Conservation (phyloP, 75 land plant genomes). For the Chamaecyparis obtusa region DNA sequence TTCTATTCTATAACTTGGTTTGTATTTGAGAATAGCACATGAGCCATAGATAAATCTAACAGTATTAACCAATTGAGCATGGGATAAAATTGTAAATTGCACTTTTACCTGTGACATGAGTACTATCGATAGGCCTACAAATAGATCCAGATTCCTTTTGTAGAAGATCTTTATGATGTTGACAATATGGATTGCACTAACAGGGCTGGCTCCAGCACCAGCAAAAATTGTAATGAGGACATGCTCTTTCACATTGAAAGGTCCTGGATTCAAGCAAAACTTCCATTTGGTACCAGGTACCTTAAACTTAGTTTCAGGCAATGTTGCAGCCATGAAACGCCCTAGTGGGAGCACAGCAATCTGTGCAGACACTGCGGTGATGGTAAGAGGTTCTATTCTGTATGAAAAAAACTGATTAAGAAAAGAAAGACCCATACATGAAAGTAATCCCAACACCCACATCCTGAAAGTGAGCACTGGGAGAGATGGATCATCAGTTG, state of each 20-base stretch:
- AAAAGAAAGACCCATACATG: constrained; percentile 43
- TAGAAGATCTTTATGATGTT: constrained; percentile 61
- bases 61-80: neutral
- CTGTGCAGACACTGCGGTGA: constrained; percentile 33
- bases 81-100: neutral
- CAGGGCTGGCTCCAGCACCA: constrained; percentile 52
- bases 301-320: constrained; percentile 27
- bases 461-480: constrained; percentile 42
- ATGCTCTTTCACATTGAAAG: constrained; percentile 70
- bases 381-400: constrained; percentile 40
- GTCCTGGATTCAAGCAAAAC: constrained; percentile 60
- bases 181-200: constrained; percentile 49
- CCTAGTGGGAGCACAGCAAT: constrained; percentile 35
- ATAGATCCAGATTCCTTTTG: constrained; percentile 12
- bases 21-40: too few relatives aligned
- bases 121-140: constrained; percentile 24
- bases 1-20: too few relatives aligned
- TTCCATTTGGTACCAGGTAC: constrained; percentile 15
- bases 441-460: constrained; percentile 36
- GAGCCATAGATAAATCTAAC: too few relatives aligned
- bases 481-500: constrained; percentile 28
- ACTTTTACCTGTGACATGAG: constrained; percentile 46
- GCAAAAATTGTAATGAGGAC: constrained; percentile 74
- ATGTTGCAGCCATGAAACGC: constrained; percentile 35
- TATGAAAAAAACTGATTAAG: constrained; percentile 50